phyloP scores from a whole-genome alignment of 1,284 basidiomycete species.

The Bjerkandera adusta region DNA sequence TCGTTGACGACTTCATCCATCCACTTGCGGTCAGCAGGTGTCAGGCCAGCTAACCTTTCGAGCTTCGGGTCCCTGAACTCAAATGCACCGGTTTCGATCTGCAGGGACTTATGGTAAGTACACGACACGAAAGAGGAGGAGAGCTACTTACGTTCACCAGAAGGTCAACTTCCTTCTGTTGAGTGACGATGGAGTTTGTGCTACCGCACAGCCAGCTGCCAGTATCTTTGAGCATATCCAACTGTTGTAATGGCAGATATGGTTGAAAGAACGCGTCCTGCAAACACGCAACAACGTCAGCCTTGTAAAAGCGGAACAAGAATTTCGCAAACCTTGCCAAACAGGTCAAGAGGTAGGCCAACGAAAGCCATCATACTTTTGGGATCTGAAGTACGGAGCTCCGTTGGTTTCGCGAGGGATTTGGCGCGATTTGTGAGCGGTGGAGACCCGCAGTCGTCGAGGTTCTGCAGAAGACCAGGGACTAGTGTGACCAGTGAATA shows the following conservation, averaged over 20 bases:
- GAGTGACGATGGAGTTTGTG: conserved; percentile 95
- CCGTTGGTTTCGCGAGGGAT: conserved; percentile 71
- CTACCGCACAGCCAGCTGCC: conserved; percentile 89
- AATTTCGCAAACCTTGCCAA: conserved; percentile 62
- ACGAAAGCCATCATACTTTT: conserved; percentile 90
- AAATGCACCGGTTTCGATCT: conserved; percentile 84
- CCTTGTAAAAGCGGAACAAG: background rate
- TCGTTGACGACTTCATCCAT: conserved; percentile 67
- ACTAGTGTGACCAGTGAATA: conserved; percentile 89
- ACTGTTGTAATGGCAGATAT: conserved; percentile 94
- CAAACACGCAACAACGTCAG: background rate
- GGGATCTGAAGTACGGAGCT: conserved; percentile 86
- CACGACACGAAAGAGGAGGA: background rate
- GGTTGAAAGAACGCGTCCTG: conserved; percentile 97
- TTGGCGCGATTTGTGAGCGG: conserved; percentile 72
- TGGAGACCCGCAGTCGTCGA: conserved; percentile 93
- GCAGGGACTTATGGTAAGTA: conserved; percentile 5
- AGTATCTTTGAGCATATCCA: conserved; percentile 83
- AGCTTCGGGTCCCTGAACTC: conserved; percentile 84
- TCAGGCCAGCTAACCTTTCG: conserved; percentile 78
- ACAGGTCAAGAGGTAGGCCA: conserved; percentile 87
- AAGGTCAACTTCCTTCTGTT: conserved; percentile 90
- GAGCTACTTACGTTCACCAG: conserved; percentile 78
- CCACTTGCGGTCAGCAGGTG: conserved; percentile 95
- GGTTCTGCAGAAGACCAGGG: conserved; percentile 82